phyloP scores from a whole-genome alignment of 2,329 filamentous ascomycete species.

The Elsinoe necatrix region DNA sequence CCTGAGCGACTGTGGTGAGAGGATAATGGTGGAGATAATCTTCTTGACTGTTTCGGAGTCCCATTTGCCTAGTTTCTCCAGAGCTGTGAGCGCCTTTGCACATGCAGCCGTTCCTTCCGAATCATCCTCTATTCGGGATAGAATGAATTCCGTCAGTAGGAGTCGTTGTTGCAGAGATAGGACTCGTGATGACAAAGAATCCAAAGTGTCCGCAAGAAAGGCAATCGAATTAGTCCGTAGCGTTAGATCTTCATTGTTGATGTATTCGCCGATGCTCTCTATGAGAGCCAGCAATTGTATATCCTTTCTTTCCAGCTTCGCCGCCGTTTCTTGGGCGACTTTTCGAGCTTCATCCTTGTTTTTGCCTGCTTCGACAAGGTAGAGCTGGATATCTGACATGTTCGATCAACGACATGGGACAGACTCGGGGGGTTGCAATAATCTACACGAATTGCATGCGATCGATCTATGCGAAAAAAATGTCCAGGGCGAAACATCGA shows the following conservation, averaged over 20 bases:
- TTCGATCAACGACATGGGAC: conserved; percentile 19
- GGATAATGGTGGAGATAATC: conserved; percentile 41
- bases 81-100: conserved; percentile 48
- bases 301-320: conserved; percentile 49
- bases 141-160: conserved; percentile 54
- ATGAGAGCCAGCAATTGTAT: conserved; percentile 54
- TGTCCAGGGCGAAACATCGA: neutral
- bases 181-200: conserved; percentile 44
- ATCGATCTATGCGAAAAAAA: neutral
- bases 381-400: conserved; percentile 47
- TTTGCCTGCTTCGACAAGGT: conserved; percentile 43
- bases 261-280: conserved; percentile 56
- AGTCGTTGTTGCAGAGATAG: conserved; percentile 53
- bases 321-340: conserved; percentile 37
- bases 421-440: neutral
- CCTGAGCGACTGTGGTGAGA: conserved; percentile 50
- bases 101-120: conserved; percentile 47
- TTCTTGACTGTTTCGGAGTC: conserved; percentile 47
- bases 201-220: conserved; percentile 45
- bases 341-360: conserved; percentile 39
- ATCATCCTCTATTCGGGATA: conserved; percentile 54
- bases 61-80: conserved; percentile 54
- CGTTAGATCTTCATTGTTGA: conserved; percentile 56
- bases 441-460: neutral
- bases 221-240: conserved; percentile 50